phyloP scores from a whole-genome alignment of 148 eudicot species.

The Rhododendron ovatum region DNA sequence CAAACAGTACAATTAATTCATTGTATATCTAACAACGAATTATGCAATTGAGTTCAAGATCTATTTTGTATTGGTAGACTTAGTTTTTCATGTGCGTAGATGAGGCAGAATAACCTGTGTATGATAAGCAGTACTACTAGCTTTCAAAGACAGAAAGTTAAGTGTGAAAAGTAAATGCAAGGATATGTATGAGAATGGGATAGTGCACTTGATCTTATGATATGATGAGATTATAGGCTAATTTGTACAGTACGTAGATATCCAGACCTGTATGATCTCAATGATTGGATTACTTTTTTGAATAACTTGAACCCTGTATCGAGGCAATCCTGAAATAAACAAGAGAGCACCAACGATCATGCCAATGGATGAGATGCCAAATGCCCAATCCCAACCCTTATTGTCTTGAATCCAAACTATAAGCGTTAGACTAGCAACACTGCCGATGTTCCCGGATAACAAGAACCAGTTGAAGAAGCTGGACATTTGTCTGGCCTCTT shows the following conservation, averaged over 20 bases:
- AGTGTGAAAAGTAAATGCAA: too few relatives aligned
- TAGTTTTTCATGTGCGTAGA: too few relatives aligned
- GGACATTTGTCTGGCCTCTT: slow-evolving; percentile 27
- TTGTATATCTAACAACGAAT: not conserved
- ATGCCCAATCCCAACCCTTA: slow-evolving; percentile 43
- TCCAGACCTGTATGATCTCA: slow-evolving; percentile 39
- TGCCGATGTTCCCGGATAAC: slow-evolving; percentile 25
- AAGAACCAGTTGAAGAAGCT: slow-evolving; percentile 48
- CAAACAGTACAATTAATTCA: not conserved
- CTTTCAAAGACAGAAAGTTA: too few relatives aligned
- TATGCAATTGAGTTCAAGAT: too few relatives aligned
- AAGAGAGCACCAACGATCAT: slow-evolving; percentile 22
- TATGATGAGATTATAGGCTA: not conserved
- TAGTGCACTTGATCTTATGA: too few relatives aligned
- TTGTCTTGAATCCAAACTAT: slow-evolving; percentile 39
- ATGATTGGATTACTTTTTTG: slow-evolving; percentile 30
- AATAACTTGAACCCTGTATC: slow-evolving; percentile 32
- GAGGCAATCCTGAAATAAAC: slow-evolving; percentile 27
- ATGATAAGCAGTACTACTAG: too few relatives aligned
- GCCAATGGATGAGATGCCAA: slow-evolving; percentile 22
- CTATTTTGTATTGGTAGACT: too few relatives aligned
- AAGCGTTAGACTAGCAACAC: slow-evolving; percentile 25
- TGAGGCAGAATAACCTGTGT: too few relatives aligned
- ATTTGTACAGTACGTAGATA: not conserved
- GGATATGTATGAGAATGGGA: too few relatives aligned